Evolutionary conservation across 768 basidiomycete genomes (phyloP).

Genomic region (Boletus subparvulus): DNA sequence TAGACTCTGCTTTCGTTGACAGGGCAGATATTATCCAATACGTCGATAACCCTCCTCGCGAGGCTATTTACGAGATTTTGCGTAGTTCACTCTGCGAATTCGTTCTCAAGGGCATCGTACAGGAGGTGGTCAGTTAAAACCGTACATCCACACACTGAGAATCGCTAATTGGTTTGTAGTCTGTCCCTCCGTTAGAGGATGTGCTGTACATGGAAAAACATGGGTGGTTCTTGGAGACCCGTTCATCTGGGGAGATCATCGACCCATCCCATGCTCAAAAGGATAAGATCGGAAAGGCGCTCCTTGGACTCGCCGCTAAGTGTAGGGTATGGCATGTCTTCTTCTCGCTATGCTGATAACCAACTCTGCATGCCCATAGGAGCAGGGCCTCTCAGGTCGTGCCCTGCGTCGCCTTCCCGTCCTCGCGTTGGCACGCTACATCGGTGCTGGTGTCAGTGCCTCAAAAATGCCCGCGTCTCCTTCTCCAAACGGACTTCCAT

Average conservation of each 20-base stretch:
- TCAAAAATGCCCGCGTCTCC: constrained; percentile 14
- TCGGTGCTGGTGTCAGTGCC: constrained; percentile 47
- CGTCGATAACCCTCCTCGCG: constrained; percentile 84
- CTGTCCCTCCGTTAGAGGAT: constrained; percentile 60
- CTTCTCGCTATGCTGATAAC: background rate
- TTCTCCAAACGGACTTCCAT: constrained; percentile 2
- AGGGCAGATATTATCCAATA: constrained; percentile 97
- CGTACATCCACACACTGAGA: background rate
- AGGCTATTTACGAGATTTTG: constrained; percentile 93
- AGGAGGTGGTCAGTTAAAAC: constrained; percentile 50
- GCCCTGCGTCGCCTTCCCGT: constrained; percentile 92
- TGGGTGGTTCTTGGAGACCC: constrained; percentile 4
- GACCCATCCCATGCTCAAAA: constrained; percentile 45
- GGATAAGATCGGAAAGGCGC: constrained; percentile 52
- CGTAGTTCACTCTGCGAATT: constrained; percentile 81
- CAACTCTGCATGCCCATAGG: constrained; percentile 35
- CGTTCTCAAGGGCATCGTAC: constrained; percentile 67
- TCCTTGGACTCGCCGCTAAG: constrained; percentile 67
- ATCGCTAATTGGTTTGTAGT: constrained; percentile 38
- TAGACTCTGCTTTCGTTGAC: constrained; percentile 94
- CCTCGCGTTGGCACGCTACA: constrained; percentile 82
- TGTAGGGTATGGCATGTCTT: constrained; percentile 64
- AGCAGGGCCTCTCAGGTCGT: constrained; percentile 87
- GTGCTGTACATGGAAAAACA: constrained; percentile 32
- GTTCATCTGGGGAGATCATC: constrained; percentile 5